Base-by-base conservation (phyloP, 129 eudicot species). In the Ambrosia trifida region DNA sequence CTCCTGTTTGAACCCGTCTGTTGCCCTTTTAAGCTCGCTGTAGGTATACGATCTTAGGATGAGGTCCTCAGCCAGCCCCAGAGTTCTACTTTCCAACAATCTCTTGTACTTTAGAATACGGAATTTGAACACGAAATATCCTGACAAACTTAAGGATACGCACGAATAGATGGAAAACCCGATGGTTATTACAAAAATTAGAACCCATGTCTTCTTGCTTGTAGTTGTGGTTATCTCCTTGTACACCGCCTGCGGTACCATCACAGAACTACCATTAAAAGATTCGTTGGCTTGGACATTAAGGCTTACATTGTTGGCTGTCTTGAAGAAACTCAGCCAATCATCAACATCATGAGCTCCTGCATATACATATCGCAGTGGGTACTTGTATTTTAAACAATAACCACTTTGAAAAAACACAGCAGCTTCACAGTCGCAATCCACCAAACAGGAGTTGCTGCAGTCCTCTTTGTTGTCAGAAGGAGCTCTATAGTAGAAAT, bases 361-460 rank as follows among this genome's bases (percentile, higher is more conserved):
- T n/a, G n/a, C n/a, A n/a, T n/a, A n/a, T n/a, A n/a, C n/a, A n/a
- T n/a, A n/a, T n/a, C n/a, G 46, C 28, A 83, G 44, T 16, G 87
- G 87, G 53, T 56, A 68, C 75, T 53, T 83, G 54, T 78, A 33
- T 66, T 66, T 83, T 16, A 0, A 0, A 67, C 87, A 83, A 0
- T 5, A 0, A 28, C 47, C 3, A 1, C 2, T 3, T 1, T 28
- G 4, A 0, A 32, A 43, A 12, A 65, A 59, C 5, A 59, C 3
- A 66, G 70, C 73, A 4, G 81, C 87, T 18, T 79, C 84, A 75
- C 84, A 80, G 10, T 63, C 51, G 8, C 84, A 80, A 56, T 75
- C 84, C 24, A 75, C 63, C 53, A 79, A 72, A 45, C 87, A 83
- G 4, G 76, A 76, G 2, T 65, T 24, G 9, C 32, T 45, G 50